phyloP scores from a whole-genome alignment of 1,284 basidiomycete species.

The Tylopilus orsonianus region DNA sequence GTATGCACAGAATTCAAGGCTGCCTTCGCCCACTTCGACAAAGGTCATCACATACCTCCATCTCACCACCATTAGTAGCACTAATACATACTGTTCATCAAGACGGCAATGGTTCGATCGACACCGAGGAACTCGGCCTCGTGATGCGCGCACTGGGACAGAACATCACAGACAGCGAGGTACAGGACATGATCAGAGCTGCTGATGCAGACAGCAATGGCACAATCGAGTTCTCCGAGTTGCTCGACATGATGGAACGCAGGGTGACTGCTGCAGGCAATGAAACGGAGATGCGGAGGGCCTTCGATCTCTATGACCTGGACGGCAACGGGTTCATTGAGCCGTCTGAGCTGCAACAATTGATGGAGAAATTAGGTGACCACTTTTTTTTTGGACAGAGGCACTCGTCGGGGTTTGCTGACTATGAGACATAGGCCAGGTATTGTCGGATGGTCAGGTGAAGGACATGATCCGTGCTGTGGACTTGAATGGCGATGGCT shows the following conservation, averaged over 20 bases:
- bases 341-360: constrained; percentile 82
- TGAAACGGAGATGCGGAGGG: constrained; percentile 76
- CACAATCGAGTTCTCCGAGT: constrained; percentile 95
- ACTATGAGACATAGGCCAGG: constrained; percentile 64
- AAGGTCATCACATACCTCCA: constrained; percentile 55
- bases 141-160: constrained; percentile 97
- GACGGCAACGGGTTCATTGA: constrained; percentile 82
- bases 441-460: constrained; percentile 89
- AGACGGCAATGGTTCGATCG: constrained; percentile 98
- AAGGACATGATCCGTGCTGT: constrained; percentile 99
- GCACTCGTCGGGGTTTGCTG: constrained; percentile 6
- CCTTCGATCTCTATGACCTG: constrained; percentile 85
- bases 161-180: constrained; percentile 94
- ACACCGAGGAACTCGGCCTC: constrained; percentile 91
- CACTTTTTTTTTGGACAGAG: constrained; percentile 10
- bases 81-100: constrained; percentile 9
- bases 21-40: constrained; percentile 93
- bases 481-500: constrained; percentile 92
- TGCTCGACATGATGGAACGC: constrained; percentile 95
- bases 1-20: constrained; percentile 73
- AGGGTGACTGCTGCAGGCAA: constrained; percentile 94
- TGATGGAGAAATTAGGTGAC: constrained; percentile 90
- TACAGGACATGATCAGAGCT: constrained; percentile 97
- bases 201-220: constrained; percentile 81
- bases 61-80: constrained; percentile 15